Base-by-base conservation (phyloP, 2,329 filamentous ascomycete species). In the Cladophialophora psammophila region DNA sequence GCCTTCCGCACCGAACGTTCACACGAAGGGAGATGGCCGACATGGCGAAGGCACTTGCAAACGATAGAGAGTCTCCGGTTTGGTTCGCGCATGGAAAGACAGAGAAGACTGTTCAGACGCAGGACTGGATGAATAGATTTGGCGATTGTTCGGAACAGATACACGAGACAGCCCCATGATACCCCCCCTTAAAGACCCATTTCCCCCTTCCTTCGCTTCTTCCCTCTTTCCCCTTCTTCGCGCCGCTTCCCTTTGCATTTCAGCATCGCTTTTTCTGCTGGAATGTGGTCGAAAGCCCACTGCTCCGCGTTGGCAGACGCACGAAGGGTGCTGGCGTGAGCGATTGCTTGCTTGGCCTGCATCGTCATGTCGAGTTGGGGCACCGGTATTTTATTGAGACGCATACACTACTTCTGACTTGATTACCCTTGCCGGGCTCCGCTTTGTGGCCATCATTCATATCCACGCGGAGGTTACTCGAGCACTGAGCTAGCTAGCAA, bases 161-260 rank as follows among this genome's bases (percentile, higher is more conserved):
- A 63, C 18, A 56, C 57, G 56, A 45, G 36, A 56, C 60, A 63
- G 60, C 60, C 20, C 60, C 60, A 56, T 61, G 60, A 63, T 63
- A 63, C 60, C 60, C 59, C 60, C 59, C 50, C 35, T 63, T 63
- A n/a, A 9, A 10, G 18, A 18, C 35, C 34, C 15, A 35, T 35
- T n/a, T 20, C 18, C 52, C 52, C 26, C 3, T 26, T n/a, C 3
- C 18, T 8, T 31, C 26, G 52, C 52, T 32, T 54, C 52, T 55
- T 55, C 52, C 31, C 34, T 55, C 52, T 45, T 40, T 26, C n/a
- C 32, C 59, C 45, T 31, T 53, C 40, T 32, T 36, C 31, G 31
- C 48, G 10, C 31, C 26, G 38, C 56, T 42, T n/a, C 5, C 31
- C 34, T 31, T 53, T 40, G 26, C 45, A 5, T 26, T 5, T 26